Conservation (phyloP, 768 basidiomycete species). For the Naganishia randhawae region DNA sequence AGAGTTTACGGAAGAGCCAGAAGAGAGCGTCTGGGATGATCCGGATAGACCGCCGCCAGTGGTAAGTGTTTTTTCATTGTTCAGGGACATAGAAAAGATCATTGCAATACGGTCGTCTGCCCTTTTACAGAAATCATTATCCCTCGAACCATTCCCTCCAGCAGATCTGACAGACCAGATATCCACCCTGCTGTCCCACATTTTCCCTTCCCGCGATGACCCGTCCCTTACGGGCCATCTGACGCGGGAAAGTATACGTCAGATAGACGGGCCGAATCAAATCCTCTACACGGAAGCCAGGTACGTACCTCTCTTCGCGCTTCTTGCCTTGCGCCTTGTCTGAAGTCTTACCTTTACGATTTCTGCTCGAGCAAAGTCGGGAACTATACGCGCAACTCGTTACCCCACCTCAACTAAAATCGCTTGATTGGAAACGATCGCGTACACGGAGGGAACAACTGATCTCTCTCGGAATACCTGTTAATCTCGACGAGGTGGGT, state of each 20-base stretch:
- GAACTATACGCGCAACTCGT: conserved; percentile 69
- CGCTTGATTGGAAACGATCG: conserved; percentile 92
- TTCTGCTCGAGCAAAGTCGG: conserved; percentile 57
- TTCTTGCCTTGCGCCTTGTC: too few relatives aligned
- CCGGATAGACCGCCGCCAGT: conserved; percentile 5
- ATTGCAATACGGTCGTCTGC: too few relatives aligned
- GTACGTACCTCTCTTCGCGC: conserved; percentile 54
- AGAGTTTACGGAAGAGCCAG: conserved; percentile 46
- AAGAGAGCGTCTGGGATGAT: conserved; percentile 43
- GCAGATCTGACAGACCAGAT: conserved; percentile 62
- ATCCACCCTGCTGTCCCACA: conserved; percentile 62
- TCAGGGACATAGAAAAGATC: too few relatives aligned
- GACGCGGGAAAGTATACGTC: conserved; percentile 69
- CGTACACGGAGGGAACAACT: conserved; percentile 84
- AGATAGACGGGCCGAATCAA: conserved; percentile 75
- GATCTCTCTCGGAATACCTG: conserved; percentile 84
- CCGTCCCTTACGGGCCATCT: conserved; percentile 53
- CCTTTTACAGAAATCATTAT: conserved; percentile 61
- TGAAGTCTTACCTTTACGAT: not conserved
- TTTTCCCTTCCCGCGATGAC: conserved; percentile 56
- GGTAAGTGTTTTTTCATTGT: too few relatives aligned
- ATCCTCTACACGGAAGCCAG: conserved; percentile 71
- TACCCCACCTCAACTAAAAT: conserved; percentile 68
- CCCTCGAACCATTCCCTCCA: conserved; percentile 62
- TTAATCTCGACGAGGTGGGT: conserved; percentile 84